Evolutionary conservation across 192 early-diverging fungal genomes (phyloP), one percentile per base, ranked within the genome.

Genomic region (Umbelopsis vinacea): DNA sequence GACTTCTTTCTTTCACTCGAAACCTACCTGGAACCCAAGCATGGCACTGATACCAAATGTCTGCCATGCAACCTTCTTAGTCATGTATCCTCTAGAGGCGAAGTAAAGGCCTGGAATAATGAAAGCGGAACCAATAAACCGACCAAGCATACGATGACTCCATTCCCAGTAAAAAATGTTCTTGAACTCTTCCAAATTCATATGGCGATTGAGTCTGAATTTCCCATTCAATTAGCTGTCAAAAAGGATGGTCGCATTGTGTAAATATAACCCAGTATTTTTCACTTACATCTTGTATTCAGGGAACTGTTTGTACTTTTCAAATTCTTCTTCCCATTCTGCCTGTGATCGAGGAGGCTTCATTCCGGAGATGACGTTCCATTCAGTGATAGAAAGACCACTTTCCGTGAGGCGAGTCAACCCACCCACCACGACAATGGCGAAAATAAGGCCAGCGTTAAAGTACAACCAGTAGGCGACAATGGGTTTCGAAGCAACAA

Each of bases 151-250:
- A 75, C 97, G 90, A 76, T 99, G 96, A 63, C 91, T 91, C 96
- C 97, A 98, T 83, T 99, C 96, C 90, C 95, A 94, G 82, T 94
- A 98, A 80, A 96, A 99, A 71, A 98, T 99, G 67, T 83, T 89
- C 83, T 99, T 98, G 86, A 99, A 98, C 78, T 99, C 95, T 33
- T 89, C 82, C 21, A 98, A 77, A 3, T 89, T 90, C 79, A 99
- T 96, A 46, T 93, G 83, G 67, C 91, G 91, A 80, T 99, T 95
- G 71, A 96, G 82, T 70, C 92, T 94, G 79, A 24, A 29, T 23
- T 70, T 17, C 23, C n/a, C 7, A 67, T 21, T 37, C 22, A 37
- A 21, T 52, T 37, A 37, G 29, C 57, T 12, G 22, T 22, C 40
- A 43, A 43, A 12, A 43, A 43, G 33, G 46, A n/a, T 24, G 9